These are phyloP conservation scores for Sporisorium sorghi DNA, from an alignment of 1,284 basidiomycete species.

Conservation along the genomic window DNA sequence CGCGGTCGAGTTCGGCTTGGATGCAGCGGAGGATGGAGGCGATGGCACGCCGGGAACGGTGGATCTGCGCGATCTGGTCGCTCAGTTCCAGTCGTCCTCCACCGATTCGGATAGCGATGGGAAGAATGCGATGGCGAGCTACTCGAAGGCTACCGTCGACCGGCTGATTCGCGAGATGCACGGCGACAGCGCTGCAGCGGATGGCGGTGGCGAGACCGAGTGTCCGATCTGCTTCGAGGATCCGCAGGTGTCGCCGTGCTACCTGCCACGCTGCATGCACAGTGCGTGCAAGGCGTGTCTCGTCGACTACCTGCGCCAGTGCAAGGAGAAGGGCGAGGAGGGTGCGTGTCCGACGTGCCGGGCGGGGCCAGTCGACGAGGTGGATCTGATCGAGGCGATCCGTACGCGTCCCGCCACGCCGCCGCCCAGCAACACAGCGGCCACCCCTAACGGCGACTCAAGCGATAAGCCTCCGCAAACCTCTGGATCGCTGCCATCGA, in stretches of 20 bases:
- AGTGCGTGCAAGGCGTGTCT: conserved; percentile 82
- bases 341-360: conserved; percentile 69
- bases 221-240: conserved; percentile 70
- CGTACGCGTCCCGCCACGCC: conserved; percentile 61
- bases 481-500: neutral
- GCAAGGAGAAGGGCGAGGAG: conserved; percentile 77
- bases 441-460: neutral
- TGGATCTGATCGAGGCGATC: conserved; percentile 74
- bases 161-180: conserved; percentile 42
- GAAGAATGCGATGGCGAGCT: conserved; percentile 13
- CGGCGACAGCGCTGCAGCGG: conserved; percentile 6
- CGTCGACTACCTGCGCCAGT: conserved; percentile 76
- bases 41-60: conserved; percentile 32
- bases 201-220: conserved; percentile 37
- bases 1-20: conserved; percentile 30
- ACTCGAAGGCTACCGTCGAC: conserved; percentile 48
- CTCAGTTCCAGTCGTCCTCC: conserved; percentile 43
- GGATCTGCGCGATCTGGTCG: conserved; percentile 53
- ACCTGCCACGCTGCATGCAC: conserved; percentile 69
- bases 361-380: conserved; percentile 71
- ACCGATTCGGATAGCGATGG: conserved; percentile 10
- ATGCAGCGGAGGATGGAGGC: conserved; percentile 26
- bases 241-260: conserved; percentile 53
- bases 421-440: neutral
- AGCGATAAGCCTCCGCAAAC: neutral